Conservation (phyloP, 1,139 yeast genomes). For the Geotrichum klebahnii region DNA sequence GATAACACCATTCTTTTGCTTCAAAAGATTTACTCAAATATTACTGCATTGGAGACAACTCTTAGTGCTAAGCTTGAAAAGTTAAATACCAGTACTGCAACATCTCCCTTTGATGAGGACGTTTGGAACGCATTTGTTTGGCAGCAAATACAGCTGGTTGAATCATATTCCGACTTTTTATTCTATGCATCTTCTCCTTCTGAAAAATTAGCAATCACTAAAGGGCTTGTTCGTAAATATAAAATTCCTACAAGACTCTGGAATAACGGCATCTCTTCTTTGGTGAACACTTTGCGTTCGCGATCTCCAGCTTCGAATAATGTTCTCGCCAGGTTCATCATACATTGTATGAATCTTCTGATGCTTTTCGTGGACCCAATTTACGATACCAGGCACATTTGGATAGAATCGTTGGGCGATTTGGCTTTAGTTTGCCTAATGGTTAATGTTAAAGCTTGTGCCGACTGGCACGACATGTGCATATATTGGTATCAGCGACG, state of each 20-base stretch:
- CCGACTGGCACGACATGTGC: slow-evolving; percentile 35
- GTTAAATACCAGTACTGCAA: not conserved
- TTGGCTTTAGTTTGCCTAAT: slow-evolving; percentile 35
- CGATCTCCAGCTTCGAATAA: slow-evolving; percentile 30
- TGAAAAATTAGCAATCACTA: not conserved
- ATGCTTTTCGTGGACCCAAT: slow-evolving; percentile 36
- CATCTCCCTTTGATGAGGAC: slow-evolving; percentile 7
- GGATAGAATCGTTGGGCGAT: slow-evolving; percentile 39
- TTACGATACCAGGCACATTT: slow-evolving; percentile 33
- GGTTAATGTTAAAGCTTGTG: slow-evolving; percentile 24
- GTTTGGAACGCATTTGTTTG: slow-evolving; percentile 16
- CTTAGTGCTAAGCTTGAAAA: slow-evolving; percentile 1
- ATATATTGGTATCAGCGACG: slow-evolving; percentile 37
- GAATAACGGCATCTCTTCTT: slow-evolving; percentile 36
- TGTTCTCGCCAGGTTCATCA: slow-evolving; percentile 31
- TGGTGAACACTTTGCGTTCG: slow-evolving; percentile 32
- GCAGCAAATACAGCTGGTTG: slow-evolving; percentile 17
- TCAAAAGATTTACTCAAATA: slow-evolving; percentile 9
- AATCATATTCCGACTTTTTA: slow-evolving; percentile 16
- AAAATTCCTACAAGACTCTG: slow-evolving; percentile 36
- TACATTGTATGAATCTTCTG: slow-evolving; percentile 31
- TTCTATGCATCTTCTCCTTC: slow-evolving; percentile 12
- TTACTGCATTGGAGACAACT: slow-evolving; percentile 11
- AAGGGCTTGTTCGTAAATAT: slow-evolving; percentile 31
- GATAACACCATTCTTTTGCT: slow-evolving; percentile 6